Percentiles rank a stretch among this genome's conserved stretches.
Evolutionary conservation across 768 basidiomycete species (phyloP).

Genomic region (Xerocomus potaroensis): DNA sequence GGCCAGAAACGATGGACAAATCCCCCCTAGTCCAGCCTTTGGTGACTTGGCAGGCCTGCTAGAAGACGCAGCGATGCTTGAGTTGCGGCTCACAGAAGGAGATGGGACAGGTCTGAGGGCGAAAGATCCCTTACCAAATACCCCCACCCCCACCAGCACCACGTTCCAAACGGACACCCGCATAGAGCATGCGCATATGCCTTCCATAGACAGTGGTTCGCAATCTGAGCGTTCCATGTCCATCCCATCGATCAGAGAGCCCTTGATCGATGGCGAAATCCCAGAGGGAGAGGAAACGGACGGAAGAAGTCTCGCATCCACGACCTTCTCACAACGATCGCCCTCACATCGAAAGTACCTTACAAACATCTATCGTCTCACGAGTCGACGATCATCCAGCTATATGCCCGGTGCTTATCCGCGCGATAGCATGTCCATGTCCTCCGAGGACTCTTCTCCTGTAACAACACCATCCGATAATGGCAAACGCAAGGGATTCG

Average conservation of each 20-base stretch:
- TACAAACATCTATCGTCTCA: constrained; percentile 44
- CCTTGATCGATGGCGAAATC: constrained; percentile 20
- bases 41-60: constrained; percentile 53
- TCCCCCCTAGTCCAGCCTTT: constrained; percentile 43
- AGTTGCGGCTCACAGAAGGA: constrained; percentile 48
- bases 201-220: constrained; percentile 20
- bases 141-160: constrained; percentile 23
- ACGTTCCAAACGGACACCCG: constrained; percentile 23
- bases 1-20: constrained; percentile 19
- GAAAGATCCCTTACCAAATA: constrained; percentile 8
- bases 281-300: constrained; percentile 27
- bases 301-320: constrained; percentile 30
- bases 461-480: constrained; percentile 57
- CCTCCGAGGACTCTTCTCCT: constrained; percentile 63
- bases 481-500: constrained; percentile 29
- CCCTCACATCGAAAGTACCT: constrained; percentile 45
- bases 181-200: constrained; percentile 12
- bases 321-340: constrained; percentile 49
- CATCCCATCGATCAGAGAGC: constrained; percentile 29
- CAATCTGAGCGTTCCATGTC: constrained; percentile 27
- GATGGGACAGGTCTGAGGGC: constrained; percentile 19
- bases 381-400: constrained; percentile 35
- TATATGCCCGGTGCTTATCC: constrained; percentile 40
- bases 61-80: constrained; percentile 55
- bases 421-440: constrained; percentile 60